A percentile compares a stretch with the other conserved stretches of the same genome.
These are phyloP conservation scores for Maudiozyma humilis DNA, from an alignment of 1,139 yeast genomes.

Conservation along the genomic window DNA sequence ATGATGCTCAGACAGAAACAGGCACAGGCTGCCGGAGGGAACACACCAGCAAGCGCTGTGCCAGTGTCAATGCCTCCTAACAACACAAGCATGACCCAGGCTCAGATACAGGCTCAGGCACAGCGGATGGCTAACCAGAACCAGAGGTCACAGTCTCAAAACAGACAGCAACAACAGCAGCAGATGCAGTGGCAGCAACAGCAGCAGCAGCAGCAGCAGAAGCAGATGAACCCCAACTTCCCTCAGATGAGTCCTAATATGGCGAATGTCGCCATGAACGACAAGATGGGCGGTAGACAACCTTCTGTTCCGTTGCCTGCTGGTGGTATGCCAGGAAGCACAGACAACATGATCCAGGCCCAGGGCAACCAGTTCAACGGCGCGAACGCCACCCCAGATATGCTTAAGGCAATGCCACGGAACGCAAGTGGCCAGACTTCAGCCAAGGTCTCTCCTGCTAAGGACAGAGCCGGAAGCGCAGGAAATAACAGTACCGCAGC, in stretches of 20 bases:
- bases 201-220: slow-evolving; percentile 14
- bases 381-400: slow-evolving; percentile 5
- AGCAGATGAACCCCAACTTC: slow-evolving; percentile 3
- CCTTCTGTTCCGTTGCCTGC: slow-evolving; percentile 4
- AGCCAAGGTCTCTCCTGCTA: slow-evolving; percentile 7
- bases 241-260: slow-evolving; percentile 2
- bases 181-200: slow-evolving; percentile 19
- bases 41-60: background rate
- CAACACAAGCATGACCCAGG: background rate
- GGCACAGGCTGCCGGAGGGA: slow-evolving; percentile 18
- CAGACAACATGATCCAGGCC: background rate
- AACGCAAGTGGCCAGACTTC: background rate
- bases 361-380: slow-evolving; percentile 4
- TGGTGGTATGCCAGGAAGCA: slow-evolving; percentile 4
- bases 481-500: slow-evolving; percentile 1
- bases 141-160: slow-evolving; percentile 5
- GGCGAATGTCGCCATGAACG: background rate
- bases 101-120: slow-evolving; percentile 1
- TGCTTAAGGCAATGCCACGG: slow-evolving; percentile 4
- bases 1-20: slow-evolving; percentile 23
- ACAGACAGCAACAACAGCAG: slow-evolving; percentile 17
- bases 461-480: background rate
- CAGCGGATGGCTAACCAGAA: slow-evolving; percentile 1
- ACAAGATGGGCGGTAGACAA: slow-evolving; percentile 3
- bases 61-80: background rate